Evolutionary conservation across 2,329 filamentous ascomycete genomes (phyloP).

Genomic region (Boeremia exigua): DNA sequence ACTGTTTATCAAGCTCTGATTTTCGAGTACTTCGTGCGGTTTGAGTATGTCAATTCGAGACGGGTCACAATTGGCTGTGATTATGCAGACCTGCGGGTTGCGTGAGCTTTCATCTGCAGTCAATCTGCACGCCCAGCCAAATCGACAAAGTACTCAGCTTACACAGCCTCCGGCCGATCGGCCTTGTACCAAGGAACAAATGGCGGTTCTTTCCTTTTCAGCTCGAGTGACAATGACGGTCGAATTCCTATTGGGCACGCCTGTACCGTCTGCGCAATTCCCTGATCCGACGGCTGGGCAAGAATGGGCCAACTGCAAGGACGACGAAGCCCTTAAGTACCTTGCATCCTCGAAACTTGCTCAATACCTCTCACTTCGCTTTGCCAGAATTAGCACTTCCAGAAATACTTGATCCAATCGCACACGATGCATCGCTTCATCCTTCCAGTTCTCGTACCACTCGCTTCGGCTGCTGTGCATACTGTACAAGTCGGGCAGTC

Average conservation of each 20-base stretch:
- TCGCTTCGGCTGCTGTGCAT: slow-evolving; percentile 18
- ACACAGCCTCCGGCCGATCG: slow-evolving; percentile 4
- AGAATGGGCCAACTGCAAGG: slow-evolving; percentile 1
- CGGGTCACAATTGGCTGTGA: background rate
- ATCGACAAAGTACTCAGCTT: background rate
- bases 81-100: background rate
- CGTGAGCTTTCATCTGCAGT: background rate
- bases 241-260: background rate
- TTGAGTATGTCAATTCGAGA: background rate
- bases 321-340: slow-evolving; percentile 1
- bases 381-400: background rate
- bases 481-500: slow-evolving; percentile 22
- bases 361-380: slow-evolving; percentile 1
- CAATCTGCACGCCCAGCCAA: background rate
- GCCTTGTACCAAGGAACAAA: background rate
- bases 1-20: background rate
- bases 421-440: background rate
- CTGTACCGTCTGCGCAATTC: background rate
- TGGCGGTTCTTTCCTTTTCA: slow-evolving; percentile 3
- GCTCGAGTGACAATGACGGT: background rate
- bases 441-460: background rate
- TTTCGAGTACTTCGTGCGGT: background rate
- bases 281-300: slow-evolving; percentile 1
- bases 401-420: background rate
- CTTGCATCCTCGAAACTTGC: background rate